Percentiles rank a stretch among this genome's conserved stretches.
Conservation (phyloP, 495 filamentous ascomycete genomes). For the Cetradonia linearis region DNA sequence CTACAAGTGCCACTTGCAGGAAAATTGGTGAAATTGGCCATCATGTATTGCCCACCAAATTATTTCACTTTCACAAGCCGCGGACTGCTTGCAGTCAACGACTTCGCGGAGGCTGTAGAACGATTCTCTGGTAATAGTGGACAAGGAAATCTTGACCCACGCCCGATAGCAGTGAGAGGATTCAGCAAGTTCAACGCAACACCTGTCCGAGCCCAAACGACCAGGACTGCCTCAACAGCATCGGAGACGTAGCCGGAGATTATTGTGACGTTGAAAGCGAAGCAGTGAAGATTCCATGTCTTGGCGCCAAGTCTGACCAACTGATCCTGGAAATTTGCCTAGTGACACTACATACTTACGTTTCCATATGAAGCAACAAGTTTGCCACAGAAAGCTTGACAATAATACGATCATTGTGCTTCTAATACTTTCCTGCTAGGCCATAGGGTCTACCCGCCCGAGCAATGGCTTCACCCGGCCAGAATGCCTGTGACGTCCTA, state of each 20-base stretch:
- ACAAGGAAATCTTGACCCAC: not conserved
- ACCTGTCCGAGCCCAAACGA: conserved; percentile 1
- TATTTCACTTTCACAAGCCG: not conserved
- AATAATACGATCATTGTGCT: not conserved
- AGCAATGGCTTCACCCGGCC: not conserved
- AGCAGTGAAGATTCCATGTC: not conserved
- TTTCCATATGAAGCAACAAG: too few species aligned
- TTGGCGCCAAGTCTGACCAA: not conserved
- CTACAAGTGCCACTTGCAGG: not conserved
- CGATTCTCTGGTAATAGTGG: not conserved
- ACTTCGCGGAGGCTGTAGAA: not conserved
- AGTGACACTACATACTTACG: too few species aligned
- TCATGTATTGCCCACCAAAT: not conserved
- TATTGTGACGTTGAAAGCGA: too few species aligned
- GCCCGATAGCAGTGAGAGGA: not conserved
- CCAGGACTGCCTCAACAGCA: not conserved
- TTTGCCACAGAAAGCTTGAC: not conserved
- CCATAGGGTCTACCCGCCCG: not conserved
- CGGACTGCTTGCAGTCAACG: not conserved
- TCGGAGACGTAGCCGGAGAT: not conserved
- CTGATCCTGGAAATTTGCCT: not conserved
- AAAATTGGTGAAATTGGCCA: not conserved
- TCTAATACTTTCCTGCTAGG: not conserved
- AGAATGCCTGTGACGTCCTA: not conserved
- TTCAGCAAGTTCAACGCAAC: not conserved